phyloP scores from a whole-genome alignment of 2,329 filamentous ascomycete genomes.

The Aspergillus pseudoviridinutans region DNA sequence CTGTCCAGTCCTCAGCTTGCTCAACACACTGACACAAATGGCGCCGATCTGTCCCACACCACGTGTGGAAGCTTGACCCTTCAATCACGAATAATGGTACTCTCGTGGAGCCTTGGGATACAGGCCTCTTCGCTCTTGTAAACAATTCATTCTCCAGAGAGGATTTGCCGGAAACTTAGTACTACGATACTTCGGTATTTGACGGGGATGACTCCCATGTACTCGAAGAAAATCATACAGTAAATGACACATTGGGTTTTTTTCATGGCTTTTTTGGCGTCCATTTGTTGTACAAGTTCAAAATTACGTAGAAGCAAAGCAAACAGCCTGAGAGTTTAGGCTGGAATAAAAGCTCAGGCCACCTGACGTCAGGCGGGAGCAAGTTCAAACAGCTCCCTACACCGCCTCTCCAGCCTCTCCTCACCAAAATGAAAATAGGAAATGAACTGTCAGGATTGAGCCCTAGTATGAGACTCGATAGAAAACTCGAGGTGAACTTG shows the following conservation, averaged over 20 bases:
- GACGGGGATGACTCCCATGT: not conserved
- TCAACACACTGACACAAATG: constrained; percentile 8
- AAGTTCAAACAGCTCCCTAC: constrained; percentile 4
- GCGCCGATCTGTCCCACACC: constrained; percentile 24
- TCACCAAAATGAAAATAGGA: not conserved
- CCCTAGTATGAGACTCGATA: not conserved
- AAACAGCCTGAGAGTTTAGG: not conserved
- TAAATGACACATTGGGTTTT: not conserved
- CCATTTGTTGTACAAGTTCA: not conserved
- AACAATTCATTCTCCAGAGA: not conserved
- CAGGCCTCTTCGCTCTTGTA: not conserved
- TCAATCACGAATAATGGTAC: not conserved
- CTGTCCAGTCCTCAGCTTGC: not conserved
- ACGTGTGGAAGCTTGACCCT: constrained; percentile 30
- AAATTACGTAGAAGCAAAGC: not conserved
- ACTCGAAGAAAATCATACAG: not conserved
- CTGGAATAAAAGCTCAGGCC: constrained; percentile 8
- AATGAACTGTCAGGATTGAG: not conserved
- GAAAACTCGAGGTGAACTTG: not conserved
- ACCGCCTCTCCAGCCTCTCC: constrained; percentile 14
- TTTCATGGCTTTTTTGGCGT: not conserved
- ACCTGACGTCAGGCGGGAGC: constrained; percentile 17
- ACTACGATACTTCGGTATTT: not conserved
- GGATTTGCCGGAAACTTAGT: not conserved
- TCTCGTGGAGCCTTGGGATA: not conserved